Conservation (phyloP, 1,284 basidiomycete genomes). For the Ganoderma multipileum region DNA sequence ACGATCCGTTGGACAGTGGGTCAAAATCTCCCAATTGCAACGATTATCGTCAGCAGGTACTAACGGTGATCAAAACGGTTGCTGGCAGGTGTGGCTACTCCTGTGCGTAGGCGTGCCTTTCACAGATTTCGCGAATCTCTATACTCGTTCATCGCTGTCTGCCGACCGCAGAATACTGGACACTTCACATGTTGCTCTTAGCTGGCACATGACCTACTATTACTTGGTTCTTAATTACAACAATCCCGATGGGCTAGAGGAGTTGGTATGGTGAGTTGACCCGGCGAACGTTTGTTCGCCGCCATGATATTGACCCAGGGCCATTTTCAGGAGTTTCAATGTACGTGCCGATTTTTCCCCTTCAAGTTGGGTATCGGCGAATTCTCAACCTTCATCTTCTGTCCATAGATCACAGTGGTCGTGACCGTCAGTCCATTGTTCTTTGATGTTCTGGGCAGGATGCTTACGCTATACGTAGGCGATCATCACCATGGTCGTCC, state of each 20-base stretch:
- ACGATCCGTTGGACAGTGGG: constrained; percentile 20
- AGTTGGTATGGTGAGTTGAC: constrained; percentile 21
- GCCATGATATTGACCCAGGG: not conserved
- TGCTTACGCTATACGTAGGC: constrained; percentile 10
- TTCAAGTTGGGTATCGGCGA: not conserved
- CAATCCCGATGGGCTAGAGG: constrained; percentile 11
- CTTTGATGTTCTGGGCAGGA: not conserved
- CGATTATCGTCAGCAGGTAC: not conserved
- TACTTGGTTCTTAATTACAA: constrained; percentile 28
- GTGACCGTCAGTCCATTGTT: constrained; percentile 9
- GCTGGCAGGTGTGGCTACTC: constrained; percentile 20
- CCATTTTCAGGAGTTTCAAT: constrained; percentile 22
- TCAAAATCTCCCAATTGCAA: not conserved
- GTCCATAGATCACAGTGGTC: constrained; percentile 16
- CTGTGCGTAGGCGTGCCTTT: constrained; percentile 6
- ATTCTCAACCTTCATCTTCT: no score
- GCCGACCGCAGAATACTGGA: constrained; percentile 15
- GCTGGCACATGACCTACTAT: constrained; percentile 29
- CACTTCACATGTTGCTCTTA: constrained; percentile 20
- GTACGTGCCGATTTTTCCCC: not conserved
- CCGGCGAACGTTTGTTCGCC: no score
- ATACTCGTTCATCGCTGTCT: not conserved
- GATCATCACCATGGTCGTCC: constrained; percentile 24
- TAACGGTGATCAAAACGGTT: not conserved
- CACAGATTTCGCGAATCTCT: not conserved